Base-by-base conservation (phyloP, 805 yeast species). In the Hanseniaspora guilliermondii region DNA sequence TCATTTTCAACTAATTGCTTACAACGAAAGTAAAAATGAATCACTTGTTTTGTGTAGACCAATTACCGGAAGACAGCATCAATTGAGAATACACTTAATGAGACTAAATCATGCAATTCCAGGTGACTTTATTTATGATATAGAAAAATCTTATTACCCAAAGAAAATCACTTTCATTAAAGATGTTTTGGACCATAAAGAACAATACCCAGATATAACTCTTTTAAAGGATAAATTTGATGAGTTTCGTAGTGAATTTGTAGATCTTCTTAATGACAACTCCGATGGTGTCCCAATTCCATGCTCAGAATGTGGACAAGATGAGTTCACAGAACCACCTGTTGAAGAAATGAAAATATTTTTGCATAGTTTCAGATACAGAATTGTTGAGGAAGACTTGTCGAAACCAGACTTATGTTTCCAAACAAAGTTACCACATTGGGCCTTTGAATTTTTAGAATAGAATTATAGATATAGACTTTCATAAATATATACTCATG, bases 11-110 rank as follows among this genome's bases (percentile, higher is more conserved):
- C 75, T 84, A 24, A 66, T 83, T 0, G 73, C 82, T 2, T 85
- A 77, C 62, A 82, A 85, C 64, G 74, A 83, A 1, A 63, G 71
- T 0, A 27, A 21, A 1, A 64, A 72, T 47, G 61, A 67, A 49
- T 83, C 67, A 24, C 71, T 93, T 14, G 95, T 93, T 1, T 71
- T 80, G 49, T 89, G 97, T 67, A 76, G 73, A 60, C 98, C 98
- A 2, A 68, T 76, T n/a, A 89, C 97, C 0, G 98, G 98, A 0
- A 74, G 98, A 61, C 87, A 97, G 0, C 98, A 91, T 66, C 98
- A 91, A 66, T 87, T 93, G 47, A 73, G 98, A 58, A 95, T 93
- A 0, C 98, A 93, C 70, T 68, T 93, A 53, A 94, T 89, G 66
- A 82, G 77, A 59, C 60, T 93, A 17, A 96, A 96, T 0, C 76